Evolutionary conservation across 257 asterid genomes (phyloP).

Genomic region (Coffea canephora): DNA sequence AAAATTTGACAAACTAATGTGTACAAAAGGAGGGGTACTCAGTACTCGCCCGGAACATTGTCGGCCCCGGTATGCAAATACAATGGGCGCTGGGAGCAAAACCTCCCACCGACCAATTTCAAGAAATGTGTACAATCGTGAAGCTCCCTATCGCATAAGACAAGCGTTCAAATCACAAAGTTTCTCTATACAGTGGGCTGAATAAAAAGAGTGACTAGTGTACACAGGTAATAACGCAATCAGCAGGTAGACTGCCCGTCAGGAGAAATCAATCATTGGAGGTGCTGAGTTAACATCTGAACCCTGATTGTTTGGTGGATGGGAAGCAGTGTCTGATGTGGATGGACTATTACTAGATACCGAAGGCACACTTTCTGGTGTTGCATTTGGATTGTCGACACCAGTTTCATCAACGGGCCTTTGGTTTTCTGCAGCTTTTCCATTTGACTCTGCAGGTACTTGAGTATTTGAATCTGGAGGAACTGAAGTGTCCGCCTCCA

Average conservation of each 20-base stretch:
- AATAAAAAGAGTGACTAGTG: not conserved
- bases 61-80: not conserved
- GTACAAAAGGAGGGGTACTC: constrained; percentile 1
- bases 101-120: not conserved
- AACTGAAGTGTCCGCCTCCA: constrained; percentile 34
- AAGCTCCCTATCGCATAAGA: not conserved
- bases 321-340: constrained; percentile 23
- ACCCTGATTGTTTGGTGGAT: constrained; percentile 38
- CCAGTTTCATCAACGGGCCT: constrained; percentile 28
- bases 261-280: constrained; percentile 71
- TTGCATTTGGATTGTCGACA: constrained; percentile 31
- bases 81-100: not conserved
- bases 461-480: constrained; percentile 21
- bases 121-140: not conserved
- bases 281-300: constrained; percentile 46
- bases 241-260: constrained; percentile 5
- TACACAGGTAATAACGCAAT: not conserved
- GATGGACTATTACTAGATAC: constrained; percentile 19
- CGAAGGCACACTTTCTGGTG: constrained; percentile 36
- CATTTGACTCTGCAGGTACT: constrained; percentile 21
- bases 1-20: not conserved
- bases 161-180: not conserved
- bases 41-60: not conserved
- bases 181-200: not conserved
- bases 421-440: constrained; percentile 38